Conservation (phyloP, 345 rosid genomes). For the Eutrema yunnanense region DNA sequence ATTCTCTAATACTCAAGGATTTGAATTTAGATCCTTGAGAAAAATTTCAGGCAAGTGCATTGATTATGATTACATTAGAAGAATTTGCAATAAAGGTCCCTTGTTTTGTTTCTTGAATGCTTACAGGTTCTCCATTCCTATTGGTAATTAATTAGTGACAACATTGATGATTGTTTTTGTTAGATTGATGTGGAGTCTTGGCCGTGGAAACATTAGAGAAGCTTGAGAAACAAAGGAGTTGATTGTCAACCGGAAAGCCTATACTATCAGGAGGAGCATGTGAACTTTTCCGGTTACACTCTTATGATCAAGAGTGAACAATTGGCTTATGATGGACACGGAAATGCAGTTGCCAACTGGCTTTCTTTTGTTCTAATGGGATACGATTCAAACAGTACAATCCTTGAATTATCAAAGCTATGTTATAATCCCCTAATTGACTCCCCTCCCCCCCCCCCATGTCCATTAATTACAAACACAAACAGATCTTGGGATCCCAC, state of each 20-base stretch:
- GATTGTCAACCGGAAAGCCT: conserved; percentile 93
- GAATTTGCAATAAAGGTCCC: conserved; percentile 81
- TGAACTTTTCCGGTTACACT: conserved; percentile 61
- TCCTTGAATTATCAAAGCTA: too few species aligned
- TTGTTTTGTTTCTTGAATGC: not conserved
- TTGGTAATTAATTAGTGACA: not conserved
- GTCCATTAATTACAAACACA: too few species aligned
- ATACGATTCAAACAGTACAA: too few species aligned
- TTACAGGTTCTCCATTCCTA: not conserved
- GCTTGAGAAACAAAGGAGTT: conserved; percentile 83
- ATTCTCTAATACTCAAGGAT: too few species aligned
- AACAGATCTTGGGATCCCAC: too few species aligned
- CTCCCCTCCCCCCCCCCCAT: too few species aligned
- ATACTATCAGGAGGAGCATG: conserved; percentile 73
- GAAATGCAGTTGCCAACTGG: conserved; percentile 90
- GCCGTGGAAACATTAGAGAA: conserved; percentile 82
- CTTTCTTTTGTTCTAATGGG: conserved; percentile 72
- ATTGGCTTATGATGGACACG: conserved; percentile 97
- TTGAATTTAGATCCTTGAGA: conserved; percentile 10
- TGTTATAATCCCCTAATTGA: too few species aligned
- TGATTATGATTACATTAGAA: conserved; percentile 58
- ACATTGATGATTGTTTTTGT: conserved; percentile 13
- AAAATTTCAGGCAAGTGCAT: conserved; percentile 67
- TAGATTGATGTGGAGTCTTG: conserved; percentile 78
- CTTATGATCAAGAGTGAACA: conserved; percentile 89